These are phyloP conservation scores for Leishmania amazonensis DNA, from an alignment of 208 protist genomes.

Conservation along the genomic window DNA sequence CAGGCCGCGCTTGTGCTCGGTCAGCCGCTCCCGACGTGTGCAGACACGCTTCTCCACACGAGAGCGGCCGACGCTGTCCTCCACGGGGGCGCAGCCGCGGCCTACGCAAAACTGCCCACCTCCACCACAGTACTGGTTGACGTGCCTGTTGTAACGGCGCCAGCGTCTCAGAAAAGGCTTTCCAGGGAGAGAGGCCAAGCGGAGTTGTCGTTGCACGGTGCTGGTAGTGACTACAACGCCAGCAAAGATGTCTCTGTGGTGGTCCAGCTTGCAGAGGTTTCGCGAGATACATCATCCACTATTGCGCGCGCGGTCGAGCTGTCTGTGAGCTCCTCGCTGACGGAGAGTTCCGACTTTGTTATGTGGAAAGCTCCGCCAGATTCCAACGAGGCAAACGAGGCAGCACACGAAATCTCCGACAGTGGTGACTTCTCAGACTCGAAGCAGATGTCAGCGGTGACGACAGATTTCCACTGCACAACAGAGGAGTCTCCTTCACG, in stretches of 20 bases:
- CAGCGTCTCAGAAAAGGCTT: neutral
- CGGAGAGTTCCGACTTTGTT: conserved; percentile 17
- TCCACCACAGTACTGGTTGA: too few relatives aligned
- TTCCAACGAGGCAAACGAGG: neutral
- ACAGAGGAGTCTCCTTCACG: neutral
- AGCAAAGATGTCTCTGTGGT: neutral
- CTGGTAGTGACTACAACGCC: neutral
- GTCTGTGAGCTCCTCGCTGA: conserved; percentile 13
- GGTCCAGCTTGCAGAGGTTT: neutral
- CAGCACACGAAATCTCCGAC: neutral
- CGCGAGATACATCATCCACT: neutral
- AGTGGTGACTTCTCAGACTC: neutral
- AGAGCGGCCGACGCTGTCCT: neutral
- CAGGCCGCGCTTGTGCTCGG: neutral
- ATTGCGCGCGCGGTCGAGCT: neutral
- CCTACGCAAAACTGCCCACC: neutral
- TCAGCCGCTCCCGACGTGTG: neutral
- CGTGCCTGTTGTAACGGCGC: neutral
- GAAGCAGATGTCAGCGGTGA: neutral
- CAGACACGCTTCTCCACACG: conserved; percentile 7
- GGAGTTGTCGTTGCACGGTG: neutral
- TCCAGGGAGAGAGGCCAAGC: neutral
- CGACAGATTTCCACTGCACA: neutral
- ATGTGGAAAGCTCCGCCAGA: neutral
- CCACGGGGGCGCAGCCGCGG: neutral